Evolutionary conservation across 2,329 filamentous ascomycete species (phyloP), one percentile per base, ranked within the genome.

Genomic region (Eutypa lata): DNA sequence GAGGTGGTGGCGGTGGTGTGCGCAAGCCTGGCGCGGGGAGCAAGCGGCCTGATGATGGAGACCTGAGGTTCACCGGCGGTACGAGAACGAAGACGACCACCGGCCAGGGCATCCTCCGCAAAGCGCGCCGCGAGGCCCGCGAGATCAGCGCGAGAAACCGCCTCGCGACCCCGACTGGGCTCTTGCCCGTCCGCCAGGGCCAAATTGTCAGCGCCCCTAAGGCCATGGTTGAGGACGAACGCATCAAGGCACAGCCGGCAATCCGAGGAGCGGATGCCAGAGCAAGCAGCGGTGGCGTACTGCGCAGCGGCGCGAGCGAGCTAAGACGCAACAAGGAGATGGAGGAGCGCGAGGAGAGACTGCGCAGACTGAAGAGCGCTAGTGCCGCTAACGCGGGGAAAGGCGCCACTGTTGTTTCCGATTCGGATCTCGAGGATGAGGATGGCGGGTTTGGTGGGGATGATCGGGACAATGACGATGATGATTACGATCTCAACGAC

Each of bases 111-210:
- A 74, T 86, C 48, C 74, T 87, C 61, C 74, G 76, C 50, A 82
- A 78, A 58, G 80, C 82, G 21, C 75, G 76, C 44, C 75, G 80
- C 47, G 80, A 87, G 61, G 80, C 79, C 6, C 75, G 73, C 46
- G 79, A 84, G 59, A 79, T 83, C 43, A 72, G 71, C 49, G 73
- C 65, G 35, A 76, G 79, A 57, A 74, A 77, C 50, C 71, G 72
- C 31, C 69, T 83, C 33, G 72, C 75, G 18, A 75, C 66, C 11
- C 68, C 72, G 13, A 67, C 70, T 1, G 68, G 71, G 50, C 57
- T 66, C 53, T 55, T 73, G 26, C 45, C 56, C 31, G 65, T 70
- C 24, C 65, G 62, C 16, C 57, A 65, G 7, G 67, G 68, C n/a
- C 71, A 74, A 58, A 73, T 86, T 43, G 67, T 53, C 19, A 72